Evolutionary conservation across 148 eudicot genomes (phyloP).

Genomic region (Persicaria tinctoria): DNA sequence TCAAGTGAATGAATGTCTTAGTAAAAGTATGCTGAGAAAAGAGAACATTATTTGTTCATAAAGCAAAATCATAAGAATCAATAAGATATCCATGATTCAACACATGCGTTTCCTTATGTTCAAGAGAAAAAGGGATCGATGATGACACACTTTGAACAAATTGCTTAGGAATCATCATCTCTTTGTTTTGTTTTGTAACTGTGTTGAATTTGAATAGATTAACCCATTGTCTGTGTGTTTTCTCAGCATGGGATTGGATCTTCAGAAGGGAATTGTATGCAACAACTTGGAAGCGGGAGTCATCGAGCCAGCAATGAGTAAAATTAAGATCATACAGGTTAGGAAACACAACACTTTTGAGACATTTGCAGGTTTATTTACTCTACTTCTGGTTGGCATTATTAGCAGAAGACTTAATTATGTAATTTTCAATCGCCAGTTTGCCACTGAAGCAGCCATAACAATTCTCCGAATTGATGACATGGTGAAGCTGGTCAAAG

Average conservation of each 20-base stretch:
- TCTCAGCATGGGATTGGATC: conserved; percentile 88
- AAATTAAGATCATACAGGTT: conserved; percentile 96
- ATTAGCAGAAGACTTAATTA: not conserved
- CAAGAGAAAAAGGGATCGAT: too few relatives aligned
- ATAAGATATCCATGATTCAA: too few relatives aligned
- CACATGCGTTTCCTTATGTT: too few relatives aligned
- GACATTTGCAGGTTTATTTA: not conserved
- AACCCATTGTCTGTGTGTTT: not conserved
- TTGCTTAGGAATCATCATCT: too few relatives aligned
- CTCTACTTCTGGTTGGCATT: not conserved
- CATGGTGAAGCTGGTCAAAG: conserved; percentile 92
- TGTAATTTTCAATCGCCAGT: conserved; percentile 28
- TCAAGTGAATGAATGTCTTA: too few relatives aligned
- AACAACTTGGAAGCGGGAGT: conserved; percentile 98
- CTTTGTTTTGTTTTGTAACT: too few relatives aligned
- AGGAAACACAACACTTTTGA: not conserved
- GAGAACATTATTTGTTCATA: too few relatives aligned
- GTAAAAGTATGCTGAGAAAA: too few relatives aligned
- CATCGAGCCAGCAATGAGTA: conserved; percentile 99
- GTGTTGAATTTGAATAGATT: not conserved
- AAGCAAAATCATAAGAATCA: too few relatives aligned
- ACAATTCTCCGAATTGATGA: conserved; percentile 95
- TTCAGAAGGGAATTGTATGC: conserved; percentile 68
- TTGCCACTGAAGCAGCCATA: conserved; percentile 98
- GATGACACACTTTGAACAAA: too few relatives aligned